Percentiles rank a stretch among this genome's conserved stretches.
Evolutionary conservation across 2,329 filamentous ascomycete species (phyloP).

Genomic region (Bretziella fagacearum): DNA sequence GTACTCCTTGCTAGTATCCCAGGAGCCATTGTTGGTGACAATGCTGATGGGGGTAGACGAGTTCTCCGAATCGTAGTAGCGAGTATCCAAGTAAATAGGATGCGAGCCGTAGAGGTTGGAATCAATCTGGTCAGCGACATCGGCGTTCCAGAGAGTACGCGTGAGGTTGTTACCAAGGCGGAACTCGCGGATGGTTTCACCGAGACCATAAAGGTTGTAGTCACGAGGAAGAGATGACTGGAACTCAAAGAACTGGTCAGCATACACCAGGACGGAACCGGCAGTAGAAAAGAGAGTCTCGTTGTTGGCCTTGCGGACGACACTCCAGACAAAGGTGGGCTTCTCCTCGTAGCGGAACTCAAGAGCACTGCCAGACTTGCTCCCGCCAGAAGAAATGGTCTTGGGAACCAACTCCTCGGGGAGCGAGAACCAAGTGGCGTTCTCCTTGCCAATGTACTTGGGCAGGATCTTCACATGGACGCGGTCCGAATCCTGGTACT

Average conservation of each 20-base stretch:
- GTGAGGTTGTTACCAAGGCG: slow-evolving; percentile 58
- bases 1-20: slow-evolving; percentile 32
- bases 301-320: slow-evolving; percentile 40
- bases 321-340: slow-evolving; percentile 49
- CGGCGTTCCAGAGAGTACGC: slow-evolving; percentile 44
- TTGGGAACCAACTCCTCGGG: slow-evolving; percentile 45
- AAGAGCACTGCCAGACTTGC: slow-evolving; percentile 44
- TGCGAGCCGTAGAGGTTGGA: slow-evolving; percentile 61
- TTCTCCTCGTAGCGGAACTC: slow-evolving; percentile 35
- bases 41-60: slow-evolving; percentile 29
- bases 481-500: slow-evolving; percentile 47
- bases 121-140: slow-evolving; percentile 47
- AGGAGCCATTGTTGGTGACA: slow-evolving; percentile 25
- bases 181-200: slow-evolving; percentile 54
- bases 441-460: slow-evolving; percentile 40
- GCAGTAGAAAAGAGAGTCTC: slow-evolving; percentile 53
- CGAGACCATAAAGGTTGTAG: slow-evolving; percentile 61
- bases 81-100: slow-evolving; percentile 63
- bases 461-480: slow-evolving; percentile 56
- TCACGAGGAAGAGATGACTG: slow-evolving; percentile 43
- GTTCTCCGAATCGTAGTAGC: slow-evolving; percentile 45
- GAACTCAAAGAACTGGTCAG: slow-evolving; percentile 66
- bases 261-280: slow-evolving; percentile 49
- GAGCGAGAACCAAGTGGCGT: slow-evolving; percentile 50
- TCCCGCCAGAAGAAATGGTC: slow-evolving; percentile 49